phyloP scores from a whole-genome alignment of 768 basidiomycete genomes.

The Fomitopsis pulvina region DNA sequence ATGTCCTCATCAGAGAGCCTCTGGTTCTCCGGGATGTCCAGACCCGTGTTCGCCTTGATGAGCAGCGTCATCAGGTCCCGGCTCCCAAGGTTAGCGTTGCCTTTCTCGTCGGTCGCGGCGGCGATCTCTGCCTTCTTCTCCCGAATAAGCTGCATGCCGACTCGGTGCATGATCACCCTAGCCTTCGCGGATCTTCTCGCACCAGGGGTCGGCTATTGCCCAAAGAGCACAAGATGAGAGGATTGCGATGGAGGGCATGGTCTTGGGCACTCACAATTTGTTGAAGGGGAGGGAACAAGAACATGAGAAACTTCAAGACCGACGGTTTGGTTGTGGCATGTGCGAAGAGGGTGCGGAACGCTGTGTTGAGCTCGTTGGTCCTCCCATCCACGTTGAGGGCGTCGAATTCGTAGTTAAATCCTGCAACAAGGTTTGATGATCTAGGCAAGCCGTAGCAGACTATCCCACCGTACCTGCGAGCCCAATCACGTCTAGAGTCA shows the following conservation, averaged over 20 bases:
- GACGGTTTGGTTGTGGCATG: neutral
- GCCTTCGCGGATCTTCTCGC: slow-evolving; percentile 7
- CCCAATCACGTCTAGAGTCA: slow-evolving; percentile 8
- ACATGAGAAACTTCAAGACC: slow-evolving; percentile 2
- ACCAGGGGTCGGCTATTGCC: slow-evolving; percentile 10
- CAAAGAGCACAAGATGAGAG: neutral
- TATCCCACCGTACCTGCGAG: slow-evolving; percentile 3
- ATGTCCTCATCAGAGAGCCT: slow-evolving; percentile 59
- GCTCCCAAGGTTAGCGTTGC: slow-evolving; percentile 23
- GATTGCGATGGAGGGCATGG: no score
- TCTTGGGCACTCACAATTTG: slow-evolving; percentile 10
- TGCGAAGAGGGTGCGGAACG: slow-evolving; percentile 22
- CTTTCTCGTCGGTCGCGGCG: slow-evolving; percentile 22
- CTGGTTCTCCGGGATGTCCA: slow-evolving; percentile 48
- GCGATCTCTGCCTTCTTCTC: slow-evolving; percentile 29
- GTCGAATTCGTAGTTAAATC: slow-evolving; percentile 30
- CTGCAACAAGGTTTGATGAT: slow-evolving; percentile 9
- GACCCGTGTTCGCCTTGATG: slow-evolving; percentile 58
- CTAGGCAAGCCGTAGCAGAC: neutral
- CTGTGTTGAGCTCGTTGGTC: slow-evolving; percentile 24
- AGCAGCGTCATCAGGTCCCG: slow-evolving; percentile 57
- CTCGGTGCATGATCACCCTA: slow-evolving; percentile 18
- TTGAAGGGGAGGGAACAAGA: slow-evolving; percentile 18
- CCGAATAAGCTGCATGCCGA: slow-evolving; percentile 24
- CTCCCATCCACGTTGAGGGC: slow-evolving; percentile 20